phyloP scores from a whole-genome alignment of 805 yeast genomes.

The Metschnikowia kofuensis region DNA sequence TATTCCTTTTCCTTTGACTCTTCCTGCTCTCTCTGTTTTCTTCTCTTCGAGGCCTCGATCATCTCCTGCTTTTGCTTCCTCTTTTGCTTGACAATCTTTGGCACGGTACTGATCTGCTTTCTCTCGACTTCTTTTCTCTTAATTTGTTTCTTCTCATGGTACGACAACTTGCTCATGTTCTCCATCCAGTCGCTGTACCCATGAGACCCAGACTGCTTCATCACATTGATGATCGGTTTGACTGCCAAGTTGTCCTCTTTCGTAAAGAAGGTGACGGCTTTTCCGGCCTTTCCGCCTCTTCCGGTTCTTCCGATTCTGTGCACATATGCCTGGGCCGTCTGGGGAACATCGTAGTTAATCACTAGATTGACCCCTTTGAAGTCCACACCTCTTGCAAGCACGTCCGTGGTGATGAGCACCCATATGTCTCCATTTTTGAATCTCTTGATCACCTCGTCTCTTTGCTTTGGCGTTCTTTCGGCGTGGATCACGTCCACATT shows the following conservation, averaged over 20 bases:
- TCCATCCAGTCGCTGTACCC: slow-evolving; percentile 82
- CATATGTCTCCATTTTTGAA: slow-evolving; percentile 90
- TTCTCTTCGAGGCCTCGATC: slow-evolving; percentile 71
- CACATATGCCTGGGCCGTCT: slow-evolving; percentile 88
- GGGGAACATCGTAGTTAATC: slow-evolving; percentile 95
- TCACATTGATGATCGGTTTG: slow-evolving; percentile 85
- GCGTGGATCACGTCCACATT: slow-evolving; percentile 97
- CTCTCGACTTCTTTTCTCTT: slow-evolving; percentile 61
- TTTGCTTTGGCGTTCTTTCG: slow-evolving; percentile 83
- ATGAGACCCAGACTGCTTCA: slow-evolving; percentile 85
- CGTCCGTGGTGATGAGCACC: slow-evolving; percentile 97
- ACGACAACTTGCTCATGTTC: slow-evolving; percentile 59
- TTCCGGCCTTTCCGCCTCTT: slow-evolving; percentile 84
- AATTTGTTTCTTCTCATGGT: slow-evolving; percentile 58
- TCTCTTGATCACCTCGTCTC: slow-evolving; percentile 78
- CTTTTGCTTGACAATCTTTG: slow-evolving; percentile 61
- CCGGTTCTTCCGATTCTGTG: slow-evolving; percentile 99
- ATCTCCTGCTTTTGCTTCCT: slow-evolving; percentile 62
- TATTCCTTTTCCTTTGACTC: background rate
- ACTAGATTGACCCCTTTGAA: slow-evolving; percentile 94
- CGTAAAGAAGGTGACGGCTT: slow-evolving; percentile 89
- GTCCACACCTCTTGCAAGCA: slow-evolving; percentile 93
- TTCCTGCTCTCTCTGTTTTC: slow-evolving; percentile 34
- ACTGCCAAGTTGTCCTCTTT: slow-evolving; percentile 78
- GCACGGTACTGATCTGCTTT: slow-evolving; percentile 80